phyloP scores from a whole-genome alignment of 169 alveolate genomes.

The Eimeria necatrix region DNA sequence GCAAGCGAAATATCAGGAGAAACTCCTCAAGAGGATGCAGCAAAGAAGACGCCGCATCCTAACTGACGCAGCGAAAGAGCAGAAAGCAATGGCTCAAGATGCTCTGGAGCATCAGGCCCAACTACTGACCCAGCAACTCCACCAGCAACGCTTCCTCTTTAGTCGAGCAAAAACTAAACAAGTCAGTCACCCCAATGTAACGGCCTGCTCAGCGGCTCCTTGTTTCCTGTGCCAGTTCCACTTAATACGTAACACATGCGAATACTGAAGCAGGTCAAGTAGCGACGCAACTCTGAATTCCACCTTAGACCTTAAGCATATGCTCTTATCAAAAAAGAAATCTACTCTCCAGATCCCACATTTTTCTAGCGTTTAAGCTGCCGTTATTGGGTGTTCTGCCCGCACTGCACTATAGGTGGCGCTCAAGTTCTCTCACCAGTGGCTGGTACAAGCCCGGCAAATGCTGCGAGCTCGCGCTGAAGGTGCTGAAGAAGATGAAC shows the following conservation, averaged over 20 bases:
- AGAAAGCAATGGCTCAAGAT: constrained; percentile 47
- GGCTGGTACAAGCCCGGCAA: constrained; percentile 65
- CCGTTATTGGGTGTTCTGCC: no score
- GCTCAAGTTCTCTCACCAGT: constrained; percentile 65
- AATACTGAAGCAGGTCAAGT: no score
- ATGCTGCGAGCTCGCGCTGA: constrained; percentile 57
- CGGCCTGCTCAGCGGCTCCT: background rate
- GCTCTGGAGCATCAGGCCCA: constrained; percentile 61
- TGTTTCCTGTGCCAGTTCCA: no score
- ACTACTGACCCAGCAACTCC: constrained; percentile 67
- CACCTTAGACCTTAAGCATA: no score
- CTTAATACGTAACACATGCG: no score
- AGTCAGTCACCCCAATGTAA: background rate
- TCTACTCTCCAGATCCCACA: no score
- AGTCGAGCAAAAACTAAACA: constrained; percentile 64
- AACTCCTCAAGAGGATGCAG: constrained; percentile 48
- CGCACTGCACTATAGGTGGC: constrained; percentile 25
- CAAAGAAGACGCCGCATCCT: constrained; percentile 57
- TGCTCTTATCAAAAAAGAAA: no score
- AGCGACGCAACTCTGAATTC: no score
- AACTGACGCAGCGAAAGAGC: constrained; percentile 37
- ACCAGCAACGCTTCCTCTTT: constrained; percentile 48
- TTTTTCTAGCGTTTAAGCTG: no score
- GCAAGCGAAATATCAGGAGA: constrained; percentile 7
- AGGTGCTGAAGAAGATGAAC: constrained; percentile 11